These are phyloP conservation scores for Fusarium veterinarium DNA, from an alignment of 2,329 filamentous ascomycete genomes.

Conservation along the genomic window DNA sequence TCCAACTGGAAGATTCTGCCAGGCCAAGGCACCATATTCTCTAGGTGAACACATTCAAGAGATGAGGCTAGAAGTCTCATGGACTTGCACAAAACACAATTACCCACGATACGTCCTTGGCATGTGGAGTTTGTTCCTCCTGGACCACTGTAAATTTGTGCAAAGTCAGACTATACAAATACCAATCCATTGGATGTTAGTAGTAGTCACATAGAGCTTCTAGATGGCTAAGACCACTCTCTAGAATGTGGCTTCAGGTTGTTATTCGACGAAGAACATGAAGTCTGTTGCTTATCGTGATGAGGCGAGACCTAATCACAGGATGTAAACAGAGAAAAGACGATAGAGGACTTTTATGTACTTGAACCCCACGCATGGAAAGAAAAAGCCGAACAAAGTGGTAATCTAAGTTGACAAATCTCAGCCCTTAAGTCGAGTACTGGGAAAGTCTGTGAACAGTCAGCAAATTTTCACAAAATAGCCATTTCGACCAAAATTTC, in stretches of 20 bases:
- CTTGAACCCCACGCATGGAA: fast-evolving
- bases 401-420: no score
- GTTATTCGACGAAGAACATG: no score
- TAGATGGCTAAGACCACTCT: neutral
- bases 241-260: neutral
- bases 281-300: neutral
- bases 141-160: neutral
- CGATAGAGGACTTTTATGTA: fast-evolving
- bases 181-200: fast-evolving
- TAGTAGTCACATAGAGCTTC: fast-evolving
- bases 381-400: fast-evolving
- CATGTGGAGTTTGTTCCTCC: neutral
- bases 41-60: fast-evolving
- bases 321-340: no score
- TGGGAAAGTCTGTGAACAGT: neutral
- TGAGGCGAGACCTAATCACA: no score
- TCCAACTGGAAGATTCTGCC: no score
- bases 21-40: no score
- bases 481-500: fast-evolving
- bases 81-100: neutral
- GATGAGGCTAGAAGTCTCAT: neutral
- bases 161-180: neutral
- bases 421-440: neutral
- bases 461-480: fast-evolving
- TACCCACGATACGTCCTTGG: neutral